Conservation (phyloP, 345 rosid species). For the Citrus australasica region DNA sequence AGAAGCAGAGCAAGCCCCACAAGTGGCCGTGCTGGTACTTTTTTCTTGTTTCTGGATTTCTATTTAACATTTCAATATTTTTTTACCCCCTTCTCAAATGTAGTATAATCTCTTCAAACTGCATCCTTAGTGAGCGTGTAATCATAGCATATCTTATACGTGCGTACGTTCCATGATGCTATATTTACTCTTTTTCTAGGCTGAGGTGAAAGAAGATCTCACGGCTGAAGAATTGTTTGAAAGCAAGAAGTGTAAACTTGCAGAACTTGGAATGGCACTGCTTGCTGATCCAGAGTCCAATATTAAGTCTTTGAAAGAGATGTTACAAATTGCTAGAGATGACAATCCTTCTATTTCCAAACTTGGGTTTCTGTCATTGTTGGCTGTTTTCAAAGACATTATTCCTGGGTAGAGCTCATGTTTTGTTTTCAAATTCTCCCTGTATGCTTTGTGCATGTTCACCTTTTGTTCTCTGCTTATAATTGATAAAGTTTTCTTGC, state of each 20-base stretch:
- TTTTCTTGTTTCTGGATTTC: background rate
- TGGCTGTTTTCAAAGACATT: constrained; percentile 91
- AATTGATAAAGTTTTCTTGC: background rate
- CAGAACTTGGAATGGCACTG: constrained; percentile 74
- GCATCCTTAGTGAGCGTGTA: background rate
- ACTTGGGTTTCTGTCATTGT: constrained; percentile 70
- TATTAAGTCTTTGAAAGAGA: constrained; percentile 70
- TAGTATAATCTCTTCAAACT: background rate
- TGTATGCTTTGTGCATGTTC: constrained; percentile 7
- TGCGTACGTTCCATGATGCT: background rate
- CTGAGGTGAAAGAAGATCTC: constrained; percentile 86
- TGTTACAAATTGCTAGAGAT: constrained; percentile 63
- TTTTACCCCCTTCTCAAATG: background rate
- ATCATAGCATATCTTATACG: background rate
- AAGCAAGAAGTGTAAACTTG: constrained; percentile 62
- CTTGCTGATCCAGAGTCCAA: constrained; percentile 78
- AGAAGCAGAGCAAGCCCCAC: constrained; percentile 55
- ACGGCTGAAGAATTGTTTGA: constrained; percentile 73
- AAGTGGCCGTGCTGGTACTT: constrained; percentile 75
- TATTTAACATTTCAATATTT: background rate
- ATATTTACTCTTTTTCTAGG: constrained; percentile 40
- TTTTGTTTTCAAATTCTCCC: constrained; percentile 3
- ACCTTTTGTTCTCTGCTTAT: background rate
- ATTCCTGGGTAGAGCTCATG: constrained; percentile 72
- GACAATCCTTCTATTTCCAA: constrained; percentile 55